Evolutionary conservation across 345 rosid genomes (phyloP).

Genomic region (Citrus inodora): DNA sequence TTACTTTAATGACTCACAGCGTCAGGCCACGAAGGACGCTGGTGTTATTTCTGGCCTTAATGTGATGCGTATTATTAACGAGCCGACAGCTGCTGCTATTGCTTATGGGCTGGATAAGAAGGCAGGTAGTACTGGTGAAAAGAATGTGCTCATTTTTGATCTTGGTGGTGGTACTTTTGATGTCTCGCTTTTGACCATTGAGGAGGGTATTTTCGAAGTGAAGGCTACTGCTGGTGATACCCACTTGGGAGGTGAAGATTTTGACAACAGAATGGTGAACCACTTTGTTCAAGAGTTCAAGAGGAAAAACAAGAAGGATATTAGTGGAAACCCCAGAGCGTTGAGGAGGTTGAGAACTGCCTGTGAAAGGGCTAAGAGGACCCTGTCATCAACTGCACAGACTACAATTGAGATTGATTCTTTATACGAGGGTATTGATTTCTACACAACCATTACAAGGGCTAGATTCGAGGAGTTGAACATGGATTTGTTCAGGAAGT

Average conservation of each 20-base stretch:
- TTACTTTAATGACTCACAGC: conserved; percentile 45
- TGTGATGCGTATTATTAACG: conserved; percentile 42
- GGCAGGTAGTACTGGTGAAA: conserved; percentile 39
- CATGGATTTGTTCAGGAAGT: conserved; percentile 55
- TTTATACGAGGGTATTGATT: conserved; percentile 51
- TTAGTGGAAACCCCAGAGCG: conserved; percentile 49
- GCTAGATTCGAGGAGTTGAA: conserved; percentile 52
- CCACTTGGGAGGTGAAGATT: conserved; percentile 51
- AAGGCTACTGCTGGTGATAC: conserved; percentile 65
- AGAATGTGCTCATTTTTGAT: conserved; percentile 63
- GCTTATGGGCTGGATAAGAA: conserved; percentile 49
- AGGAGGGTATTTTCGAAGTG: conserved; percentile 60
- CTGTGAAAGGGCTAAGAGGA: conserved; percentile 37
- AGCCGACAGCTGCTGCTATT: conserved; percentile 50
- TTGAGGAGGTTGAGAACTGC: conserved; percentile 39
- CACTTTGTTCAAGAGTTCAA: conserved; percentile 60
- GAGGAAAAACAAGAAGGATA: conserved; percentile 58
- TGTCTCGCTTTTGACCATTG: conserved; percentile 61
- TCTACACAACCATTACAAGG: conserved; percentile 45
- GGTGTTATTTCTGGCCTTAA: conserved; percentile 45
- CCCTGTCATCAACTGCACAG: conserved; percentile 36
- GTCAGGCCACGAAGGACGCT: conserved; percentile 49
- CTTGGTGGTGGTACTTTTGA: conserved; percentile 68
- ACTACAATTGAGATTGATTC: conserved; percentile 60
- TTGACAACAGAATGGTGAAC: conserved; percentile 57